These are phyloP conservation scores for Neoscytalidium dimidiatum DNA, from an alignment of 2,329 filamentous ascomycete species.

Conservation along the genomic window DNA sequence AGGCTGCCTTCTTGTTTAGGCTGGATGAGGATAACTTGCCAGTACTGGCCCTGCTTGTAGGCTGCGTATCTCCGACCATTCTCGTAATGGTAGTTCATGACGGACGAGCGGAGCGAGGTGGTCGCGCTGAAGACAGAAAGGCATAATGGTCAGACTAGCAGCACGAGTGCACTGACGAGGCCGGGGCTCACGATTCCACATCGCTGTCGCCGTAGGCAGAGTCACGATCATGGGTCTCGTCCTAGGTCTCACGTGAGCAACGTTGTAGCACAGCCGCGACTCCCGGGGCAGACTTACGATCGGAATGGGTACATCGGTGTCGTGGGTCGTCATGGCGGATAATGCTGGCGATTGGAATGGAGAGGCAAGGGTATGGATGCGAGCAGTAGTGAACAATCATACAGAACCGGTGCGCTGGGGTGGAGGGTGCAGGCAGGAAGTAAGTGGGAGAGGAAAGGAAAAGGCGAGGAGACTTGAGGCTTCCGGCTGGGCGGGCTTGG, in stretches of 20 bases:
- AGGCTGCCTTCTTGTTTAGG: not conserved
- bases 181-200: slow-evolving; percentile 1
- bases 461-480: too few species aligned
- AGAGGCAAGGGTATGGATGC: too few species aligned
- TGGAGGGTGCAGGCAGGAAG: too few species aligned
- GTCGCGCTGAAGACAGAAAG: not conserved
- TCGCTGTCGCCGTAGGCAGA: not conserved
- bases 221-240: not conserved
- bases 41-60: slow-evolving; percentile 37
- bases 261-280: not conserved
- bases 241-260: not conserved
- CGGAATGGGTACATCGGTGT: not conserved
- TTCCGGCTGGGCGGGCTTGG: too few species aligned
- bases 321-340: not conserved
- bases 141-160: not conserved
- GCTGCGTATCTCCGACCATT: slow-evolving; percentile 34
- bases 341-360: too few species aligned
- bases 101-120: slow-evolving; percentile 1
- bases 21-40: not conserved
- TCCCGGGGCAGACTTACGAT: not conserved
- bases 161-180: too few species aligned
- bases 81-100: slow-evolving; percentile 5
- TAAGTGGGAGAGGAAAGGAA: not conserved
- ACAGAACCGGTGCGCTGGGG: too few species aligned
- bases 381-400: too few species aligned